These are phyloP conservation scores for Rutstroemia sp. DNA, from an alignment of 2,329 filamentous ascomycete species.

Conservation along the genomic window DNA sequence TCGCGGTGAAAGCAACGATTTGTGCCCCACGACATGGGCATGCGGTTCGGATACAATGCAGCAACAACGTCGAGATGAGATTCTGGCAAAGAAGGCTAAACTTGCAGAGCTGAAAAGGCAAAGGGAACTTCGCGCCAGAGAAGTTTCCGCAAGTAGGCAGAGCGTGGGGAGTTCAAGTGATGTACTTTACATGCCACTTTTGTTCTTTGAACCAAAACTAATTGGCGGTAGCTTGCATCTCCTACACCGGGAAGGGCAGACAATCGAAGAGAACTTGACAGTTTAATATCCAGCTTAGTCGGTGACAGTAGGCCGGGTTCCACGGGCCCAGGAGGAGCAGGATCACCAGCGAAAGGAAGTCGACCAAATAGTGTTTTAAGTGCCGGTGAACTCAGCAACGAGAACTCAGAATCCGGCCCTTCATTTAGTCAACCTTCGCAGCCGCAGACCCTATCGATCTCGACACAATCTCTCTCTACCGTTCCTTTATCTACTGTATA, in stretches of 20 bases:
- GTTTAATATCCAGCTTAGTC: slow-evolving; percentile 74
- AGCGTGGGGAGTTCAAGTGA: slow-evolving; percentile 63
- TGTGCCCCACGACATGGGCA: slow-evolving; percentile 23
- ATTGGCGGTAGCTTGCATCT: slow-evolving; percentile 50
- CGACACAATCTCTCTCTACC: slow-evolving; percentile 62
- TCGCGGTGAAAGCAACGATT: slow-evolving; percentile 1
- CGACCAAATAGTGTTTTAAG: slow-evolving; percentile 83
- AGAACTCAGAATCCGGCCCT: slow-evolving; percentile 54
- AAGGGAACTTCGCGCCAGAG: slow-evolving; percentile 73
- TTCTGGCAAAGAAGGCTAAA: slow-evolving; percentile 92
- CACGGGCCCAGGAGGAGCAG: slow-evolving; percentile 53
- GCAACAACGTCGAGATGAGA: slow-evolving; percentile 86
- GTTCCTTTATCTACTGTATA: slow-evolving; percentile 69
- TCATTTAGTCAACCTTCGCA: slow-evolving; percentile 34
- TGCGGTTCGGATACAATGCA: slow-evolving; percentile 33
- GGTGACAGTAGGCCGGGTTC: slow-evolving; percentile 58
- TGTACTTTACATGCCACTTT: slow-evolving; percentile 41
- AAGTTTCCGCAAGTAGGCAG: slow-evolving; percentile 62
- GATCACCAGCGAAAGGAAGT: slow-evolving; percentile 65
- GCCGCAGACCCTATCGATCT: slow-evolving; percentile 35
- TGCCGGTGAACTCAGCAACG: slow-evolving; percentile 71
- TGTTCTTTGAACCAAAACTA: slow-evolving; percentile 22
- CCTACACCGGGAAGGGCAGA: slow-evolving; percentile 64
- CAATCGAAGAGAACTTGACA: slow-evolving; percentile 71
- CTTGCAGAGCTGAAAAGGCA: slow-evolving; percentile 93